Evolutionary conservation across 2,329 filamentous ascomycete genomes (phyloP).

Genomic region (Atkinsonella hypoxylon): DNA sequence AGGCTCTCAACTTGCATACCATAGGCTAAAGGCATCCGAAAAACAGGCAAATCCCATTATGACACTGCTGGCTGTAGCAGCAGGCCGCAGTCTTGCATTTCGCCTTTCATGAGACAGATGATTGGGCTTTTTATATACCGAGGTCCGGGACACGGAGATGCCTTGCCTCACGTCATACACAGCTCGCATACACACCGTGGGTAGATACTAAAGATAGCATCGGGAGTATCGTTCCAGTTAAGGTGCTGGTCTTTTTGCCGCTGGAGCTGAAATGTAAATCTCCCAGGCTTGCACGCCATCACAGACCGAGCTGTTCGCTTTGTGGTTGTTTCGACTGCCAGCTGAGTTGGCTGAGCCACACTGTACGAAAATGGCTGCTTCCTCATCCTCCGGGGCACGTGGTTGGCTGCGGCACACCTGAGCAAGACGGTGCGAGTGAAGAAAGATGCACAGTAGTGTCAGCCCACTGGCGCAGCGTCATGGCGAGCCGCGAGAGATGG

Average conservation of each 20-base stretch:
- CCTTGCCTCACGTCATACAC: background rate
- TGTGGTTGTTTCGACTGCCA: background rate
- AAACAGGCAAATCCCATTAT: background rate
- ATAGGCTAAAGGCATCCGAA: constrained; percentile 16
- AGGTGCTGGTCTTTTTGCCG: background rate
- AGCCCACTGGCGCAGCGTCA: background rate
- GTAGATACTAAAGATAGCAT: background rate
- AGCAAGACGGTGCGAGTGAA: background rate
- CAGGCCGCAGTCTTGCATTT: background rate
- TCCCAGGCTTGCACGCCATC: too few species aligned
- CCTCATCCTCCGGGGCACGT: background rate
- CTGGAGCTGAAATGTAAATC: background rate
- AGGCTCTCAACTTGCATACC: constrained; percentile 15
- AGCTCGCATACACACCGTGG: background rate
- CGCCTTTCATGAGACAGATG: background rate
- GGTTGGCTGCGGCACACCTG: background rate
- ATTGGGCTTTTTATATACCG: background rate
- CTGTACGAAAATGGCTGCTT: background rate
- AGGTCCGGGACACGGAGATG: background rate
- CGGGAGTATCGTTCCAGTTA: background rate
- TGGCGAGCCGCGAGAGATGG: background rate
- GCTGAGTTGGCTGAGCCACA: background rate
- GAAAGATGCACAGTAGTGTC: background rate
- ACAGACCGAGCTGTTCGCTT: too few species aligned
- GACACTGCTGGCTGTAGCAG: background rate